phyloP scores from a whole-genome alignment of 2,329 filamentous ascomycete genomes.

The Diaporthe vexans region DNA sequence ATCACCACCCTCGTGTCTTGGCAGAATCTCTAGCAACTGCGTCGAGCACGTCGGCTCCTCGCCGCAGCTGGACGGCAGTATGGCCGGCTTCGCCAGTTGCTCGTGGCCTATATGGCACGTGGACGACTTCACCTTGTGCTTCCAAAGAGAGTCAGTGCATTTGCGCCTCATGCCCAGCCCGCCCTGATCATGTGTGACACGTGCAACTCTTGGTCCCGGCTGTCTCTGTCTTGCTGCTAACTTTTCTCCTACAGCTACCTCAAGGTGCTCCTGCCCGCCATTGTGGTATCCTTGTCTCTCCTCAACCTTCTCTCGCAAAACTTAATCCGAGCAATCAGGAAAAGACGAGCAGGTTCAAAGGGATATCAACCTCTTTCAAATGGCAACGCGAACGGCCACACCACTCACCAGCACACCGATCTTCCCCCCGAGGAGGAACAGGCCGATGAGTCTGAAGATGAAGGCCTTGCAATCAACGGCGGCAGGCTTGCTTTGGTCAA shows the following conservation, averaged over 20 bases:
- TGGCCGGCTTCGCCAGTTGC: slow-evolving; percentile 67
- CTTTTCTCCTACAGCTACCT: slow-evolving; percentile 72
- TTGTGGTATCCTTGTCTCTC: slow-evolving; percentile 78
- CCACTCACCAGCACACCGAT: slow-evolving; percentile 63
- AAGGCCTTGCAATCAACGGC: slow-evolving; percentile 69
- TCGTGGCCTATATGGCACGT: slow-evolving; percentile 72
- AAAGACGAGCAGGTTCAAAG: slow-evolving; percentile 58
- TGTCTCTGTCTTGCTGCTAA: slow-evolving; percentile 28
- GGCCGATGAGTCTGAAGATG: slow-evolving; percentile 69
- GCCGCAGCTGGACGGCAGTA: slow-evolving; percentile 35
- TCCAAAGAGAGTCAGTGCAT: slow-evolving; percentile 72
- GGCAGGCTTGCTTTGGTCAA: slow-evolving; percentile 70
- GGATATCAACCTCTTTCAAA: slow-evolving; percentile 71
- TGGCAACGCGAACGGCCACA: slow-evolving; percentile 52
- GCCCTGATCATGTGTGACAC: slow-evolving; percentile 5
- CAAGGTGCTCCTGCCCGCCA: slow-evolving; percentile 82
- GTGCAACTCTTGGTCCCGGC: slow-evolving; percentile 23
- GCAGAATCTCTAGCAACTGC: neutral
- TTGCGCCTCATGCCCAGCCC: slow-evolving; percentile 31
- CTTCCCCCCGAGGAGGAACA: slow-evolving; percentile 62
- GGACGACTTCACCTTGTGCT: slow-evolving; percentile 75
- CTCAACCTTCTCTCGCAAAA: slow-evolving; percentile 73
- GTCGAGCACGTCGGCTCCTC: slow-evolving; percentile 2
- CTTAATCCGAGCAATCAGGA: slow-evolving; percentile 65
- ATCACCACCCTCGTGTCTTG: slow-evolving; percentile 6